Base-by-base conservation (phyloP, 805 yeast genomes). In the Pichia eremophila region DNA sequence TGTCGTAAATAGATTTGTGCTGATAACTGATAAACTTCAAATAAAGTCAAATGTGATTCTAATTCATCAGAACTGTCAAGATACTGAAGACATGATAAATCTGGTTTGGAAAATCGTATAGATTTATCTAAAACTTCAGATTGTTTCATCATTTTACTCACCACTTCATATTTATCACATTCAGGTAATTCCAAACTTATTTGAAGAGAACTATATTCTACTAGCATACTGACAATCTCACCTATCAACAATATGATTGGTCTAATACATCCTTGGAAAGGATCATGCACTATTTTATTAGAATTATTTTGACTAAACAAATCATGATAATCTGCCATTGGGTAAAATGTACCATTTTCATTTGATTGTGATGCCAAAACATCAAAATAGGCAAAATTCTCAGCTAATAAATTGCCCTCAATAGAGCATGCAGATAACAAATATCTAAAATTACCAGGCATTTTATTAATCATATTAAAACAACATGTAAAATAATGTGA, bases 231-330 rank as follows among this genome's bases (percentile, higher is more conserved):
- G 50, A 69, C 63, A 3, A 68, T 63, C 46, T 68, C 73, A 7
- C 73, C 73, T 31, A 70, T 55, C 2, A 66, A 41, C 27, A 66
- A 50, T 44, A 60, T 62, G 2, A 70, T 50, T 6, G 73, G 71
- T 37, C 69, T 63, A 9, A 67, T 54, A 52, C 72, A 68, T 2
- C 75, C 75, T 50, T 70, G 75, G 29, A 65, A 58, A 4, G 74
- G 72, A 50, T 71, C 74, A 45, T 55, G 57, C 8, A 54, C 47
- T 28, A 39, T 46, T 27, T 49, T 54, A n/a, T 27, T 44, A 7
- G 51, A 19, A 29, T 51, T 46, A 37, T 50, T 52, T 19, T 18
- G 52, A 22, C 43, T 51, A 54, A 51, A 67, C 34, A 67, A 47
- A 22, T 56, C 60, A 39, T 60, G 56, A 48, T 69, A 70, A 45